phyloP scores from a whole-genome alignment of 2,329 filamentous ascomycete genomes.

The Calycina herbarum region DNA sequence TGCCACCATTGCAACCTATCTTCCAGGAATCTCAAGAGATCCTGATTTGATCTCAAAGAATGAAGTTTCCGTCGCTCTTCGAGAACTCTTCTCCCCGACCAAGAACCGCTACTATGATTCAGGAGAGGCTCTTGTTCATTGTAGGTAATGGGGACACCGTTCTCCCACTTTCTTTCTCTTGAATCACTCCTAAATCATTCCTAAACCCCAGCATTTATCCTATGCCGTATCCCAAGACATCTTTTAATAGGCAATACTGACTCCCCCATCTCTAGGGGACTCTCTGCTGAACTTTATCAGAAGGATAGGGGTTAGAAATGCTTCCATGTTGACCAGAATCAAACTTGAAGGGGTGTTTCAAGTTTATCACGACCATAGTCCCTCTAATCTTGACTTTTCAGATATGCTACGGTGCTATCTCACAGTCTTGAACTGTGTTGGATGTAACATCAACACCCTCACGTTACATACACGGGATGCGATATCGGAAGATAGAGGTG shows the following conservation, averaged over 20 bases:
- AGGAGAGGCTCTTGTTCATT: background rate
- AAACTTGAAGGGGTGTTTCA: background rate
- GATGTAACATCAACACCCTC: background rate
- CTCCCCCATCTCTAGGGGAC: background rate
- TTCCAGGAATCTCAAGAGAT: background rate
- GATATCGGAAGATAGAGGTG: background rate
- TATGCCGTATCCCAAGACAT: too few relatives aligned
- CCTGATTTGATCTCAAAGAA: background rate
- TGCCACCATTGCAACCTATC: background rate
- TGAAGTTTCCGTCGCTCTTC: background rate
- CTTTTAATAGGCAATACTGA: too few relatives aligned
- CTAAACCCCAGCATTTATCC: too few relatives aligned
- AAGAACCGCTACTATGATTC: background rate
- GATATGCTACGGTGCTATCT: background rate
- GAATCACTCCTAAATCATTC: too few relatives aligned
- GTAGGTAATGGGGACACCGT: too few relatives aligned
- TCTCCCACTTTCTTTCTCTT: too few relatives aligned
- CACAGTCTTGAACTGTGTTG: background rate
- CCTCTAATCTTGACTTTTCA: background rate
- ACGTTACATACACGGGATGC: background rate
- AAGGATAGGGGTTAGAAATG: background rate
- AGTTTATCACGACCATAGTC: background rate
- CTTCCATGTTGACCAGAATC: background rate
- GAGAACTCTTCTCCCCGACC: background rate
- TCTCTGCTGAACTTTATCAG: background rate